These are phyloP conservation scores for Colletotrichum spinosum DNA, from an alignment of 2,329 filamentous ascomycete genomes.

Conservation along the genomic window DNA sequence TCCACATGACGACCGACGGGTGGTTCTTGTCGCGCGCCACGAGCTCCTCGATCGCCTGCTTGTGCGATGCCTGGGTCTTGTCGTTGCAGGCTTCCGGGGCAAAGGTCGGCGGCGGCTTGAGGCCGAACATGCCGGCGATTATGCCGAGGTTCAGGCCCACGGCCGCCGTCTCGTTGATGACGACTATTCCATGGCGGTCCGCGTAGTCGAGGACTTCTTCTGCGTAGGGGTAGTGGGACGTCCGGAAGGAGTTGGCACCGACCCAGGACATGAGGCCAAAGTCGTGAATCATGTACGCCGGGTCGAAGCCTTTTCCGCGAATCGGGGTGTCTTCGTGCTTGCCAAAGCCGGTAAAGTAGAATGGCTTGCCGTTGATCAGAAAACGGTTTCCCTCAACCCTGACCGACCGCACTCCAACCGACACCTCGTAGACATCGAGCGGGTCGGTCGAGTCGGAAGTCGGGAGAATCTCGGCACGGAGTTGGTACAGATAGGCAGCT, in stretches of 20 bases:
- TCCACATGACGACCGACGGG: slow-evolving; percentile 43
- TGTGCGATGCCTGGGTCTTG: slow-evolving; percentile 38
- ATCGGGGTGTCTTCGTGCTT: slow-evolving; percentile 44
- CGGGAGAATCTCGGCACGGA: slow-evolving; percentile 38
- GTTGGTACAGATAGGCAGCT: slow-evolving; percentile 43
- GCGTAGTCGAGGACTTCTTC: slow-evolving; percentile 45
- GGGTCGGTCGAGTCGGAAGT: neutral
- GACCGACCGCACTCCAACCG: slow-evolving; percentile 41
- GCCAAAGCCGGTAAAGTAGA: slow-evolving; percentile 47
- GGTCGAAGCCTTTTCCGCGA: slow-evolving; percentile 46
- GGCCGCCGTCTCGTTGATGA: slow-evolving; percentile 45
- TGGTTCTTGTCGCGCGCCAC: slow-evolving; percentile 44
- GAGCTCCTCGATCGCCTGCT: slow-evolving; percentile 41
- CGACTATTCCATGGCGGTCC: slow-evolving; percentile 44
- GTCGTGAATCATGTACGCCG: slow-evolving; percentile 46
- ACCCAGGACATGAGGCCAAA: slow-evolving; percentile 45
- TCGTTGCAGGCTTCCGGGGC: slow-evolving; percentile 39
- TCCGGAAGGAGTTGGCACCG: slow-evolving; percentile 47
- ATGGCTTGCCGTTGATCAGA: slow-evolving; percentile 44
- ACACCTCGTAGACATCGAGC: slow-evolving; percentile 40
- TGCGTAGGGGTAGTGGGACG: slow-evolving; percentile 46
- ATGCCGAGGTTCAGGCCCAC: slow-evolving; percentile 43
- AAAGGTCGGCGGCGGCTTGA: slow-evolving; percentile 34
- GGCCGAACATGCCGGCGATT: slow-evolving; percentile 31
- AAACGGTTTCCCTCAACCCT: slow-evolving; percentile 39